Evolutionary conservation across 345 rosid species (phyloP), one percentile per base, ranked within the genome.

Genomic region (Eucalyptus dawsonii): DNA sequence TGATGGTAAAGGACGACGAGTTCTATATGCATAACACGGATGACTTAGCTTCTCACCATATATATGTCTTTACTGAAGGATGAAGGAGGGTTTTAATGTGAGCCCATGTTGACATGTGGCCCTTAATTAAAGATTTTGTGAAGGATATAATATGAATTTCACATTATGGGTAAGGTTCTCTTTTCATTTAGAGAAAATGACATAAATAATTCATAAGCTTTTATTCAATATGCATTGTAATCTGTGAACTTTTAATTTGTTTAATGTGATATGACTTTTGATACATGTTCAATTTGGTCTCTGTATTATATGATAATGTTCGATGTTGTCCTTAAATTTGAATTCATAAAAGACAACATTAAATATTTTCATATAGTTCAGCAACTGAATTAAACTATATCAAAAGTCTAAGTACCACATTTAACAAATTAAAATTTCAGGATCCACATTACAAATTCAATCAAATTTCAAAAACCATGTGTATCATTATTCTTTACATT

Each of bases 181-280:
- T 60, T 60, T 29, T 27, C 69, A 60, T 56, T 56, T 22, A 24
- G 13, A 56, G 29, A 56, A 24, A 56, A 56, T 56, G 62, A 24
- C 13, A 56, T 56, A 56, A 22, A 25, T 56, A 56, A 25, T 56
- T 10, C 62, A 22, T 56, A 3, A 56, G 24, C 29, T 56, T 24
- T 56, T 6, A 56, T 56, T 24, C 1, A 56, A 9, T 56, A 24
- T 0, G 3, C 29, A 10, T 22, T 2, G 3, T 22, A 24, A 22
- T 56, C 27, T 2, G 0, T 24, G 29, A 56, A 56, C 29, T 56
- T 56, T 56, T 56, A 56, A 56, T 56, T 56, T 56, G 6, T 56
- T 56, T 2, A 24, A 24, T 56, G 2, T 56, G 1, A 56, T 25
- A 0, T 56, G 0, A 56, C 29, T 9, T 22, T 24, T 56, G 14